Conservation (phyloP, 2,329 filamentous ascomycete genomes). For the Talaromyces marneffei region DNA sequence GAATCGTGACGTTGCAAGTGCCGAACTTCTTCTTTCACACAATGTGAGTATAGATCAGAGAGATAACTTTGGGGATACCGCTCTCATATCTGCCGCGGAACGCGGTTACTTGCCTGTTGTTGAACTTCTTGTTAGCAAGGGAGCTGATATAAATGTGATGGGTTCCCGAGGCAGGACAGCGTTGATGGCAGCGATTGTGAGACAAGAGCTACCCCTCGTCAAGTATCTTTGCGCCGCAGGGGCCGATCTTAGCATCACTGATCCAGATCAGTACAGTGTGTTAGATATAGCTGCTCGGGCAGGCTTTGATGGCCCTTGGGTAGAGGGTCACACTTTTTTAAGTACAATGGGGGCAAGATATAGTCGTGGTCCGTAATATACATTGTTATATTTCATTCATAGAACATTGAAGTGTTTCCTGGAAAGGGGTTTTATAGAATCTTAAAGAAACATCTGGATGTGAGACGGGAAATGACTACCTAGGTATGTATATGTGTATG, state of each 20-base stretch:
- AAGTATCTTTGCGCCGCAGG: constrained; percentile 1
- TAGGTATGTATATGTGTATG: not conserved
- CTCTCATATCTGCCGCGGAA: not conserved
- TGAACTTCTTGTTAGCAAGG: constrained; percentile 18
- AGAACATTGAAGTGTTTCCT: not conserved
- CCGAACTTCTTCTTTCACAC: not conserved
- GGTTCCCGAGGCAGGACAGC: not conserved
- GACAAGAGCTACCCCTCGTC: not conserved
- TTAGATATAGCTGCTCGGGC: not conserved
- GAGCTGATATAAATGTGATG: constrained; percentile 18
- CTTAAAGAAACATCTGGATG: not conserved
- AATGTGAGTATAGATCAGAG: not conserved
- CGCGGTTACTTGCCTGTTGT: constrained; percentile 10
- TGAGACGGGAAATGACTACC: too few relatives aligned
- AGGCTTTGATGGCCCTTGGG: constrained; percentile 1
- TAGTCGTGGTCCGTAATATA: not conserved
- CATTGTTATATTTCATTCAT: not conserved
- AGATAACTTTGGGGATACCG: not conserved
- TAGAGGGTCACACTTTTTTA: not conserved
- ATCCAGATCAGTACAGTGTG: not conserved
- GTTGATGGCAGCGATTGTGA: constrained; percentile 3
- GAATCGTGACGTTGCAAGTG: not conserved
- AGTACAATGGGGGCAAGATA: not conserved
- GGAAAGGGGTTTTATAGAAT: not conserved
- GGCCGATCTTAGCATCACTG: not conserved